A percentile compares a stretch with the other conserved stretches of the same genome.
phyloP scores from a whole-genome alignment of 2,329 filamentous ascomycete species.

The Cladobotryum mycophilum region DNA sequence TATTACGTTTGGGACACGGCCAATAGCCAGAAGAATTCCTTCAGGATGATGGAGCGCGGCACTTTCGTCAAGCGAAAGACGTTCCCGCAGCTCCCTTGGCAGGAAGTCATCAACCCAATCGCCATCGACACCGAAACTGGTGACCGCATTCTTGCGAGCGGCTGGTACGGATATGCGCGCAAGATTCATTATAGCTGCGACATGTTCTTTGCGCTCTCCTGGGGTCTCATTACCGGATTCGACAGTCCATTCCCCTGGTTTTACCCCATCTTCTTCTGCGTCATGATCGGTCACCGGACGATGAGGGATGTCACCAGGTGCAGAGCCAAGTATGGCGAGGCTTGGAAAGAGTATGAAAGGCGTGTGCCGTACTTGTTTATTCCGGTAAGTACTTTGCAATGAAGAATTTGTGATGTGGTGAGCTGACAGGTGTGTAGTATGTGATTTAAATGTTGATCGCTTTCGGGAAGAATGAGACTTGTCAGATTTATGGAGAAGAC shows the following conservation, averaged over 20 bases:
- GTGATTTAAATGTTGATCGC: no score
- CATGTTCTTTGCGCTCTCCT: constrained; percentile 40
- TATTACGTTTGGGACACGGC: constrained; percentile 90
- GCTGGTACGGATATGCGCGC: constrained; percentile 71
- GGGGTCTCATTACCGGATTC: constrained; percentile 44
- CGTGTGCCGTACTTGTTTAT: constrained; percentile 79
- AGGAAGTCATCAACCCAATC: constrained; percentile 72
- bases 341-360: constrained; percentile 74
- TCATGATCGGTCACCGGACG: constrained; percentile 78
- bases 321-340: constrained; percentile 71
- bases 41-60: constrained; percentile 71
- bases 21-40: constrained; percentile 89
- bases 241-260: constrained; percentile 82
- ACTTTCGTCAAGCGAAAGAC: constrained; percentile 62
- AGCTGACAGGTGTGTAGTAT: no score
- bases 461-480: no score
- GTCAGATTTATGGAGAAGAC: no score
- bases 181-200: constrained; percentile 49
- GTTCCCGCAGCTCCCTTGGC: constrained; percentile 86
- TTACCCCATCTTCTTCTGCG: constrained; percentile 74
- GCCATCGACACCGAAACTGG: constrained; percentile 61
- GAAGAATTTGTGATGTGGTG: no score
- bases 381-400: constrained; percentile 41
- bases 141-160: constrained; percentile 72
- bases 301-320: constrained; percentile 71